Evolutionary conservation across 768 basidiomycete species (phyloP), one percentile per base, ranked within the genome.

Genomic region (Agaricus blazei): DNA sequence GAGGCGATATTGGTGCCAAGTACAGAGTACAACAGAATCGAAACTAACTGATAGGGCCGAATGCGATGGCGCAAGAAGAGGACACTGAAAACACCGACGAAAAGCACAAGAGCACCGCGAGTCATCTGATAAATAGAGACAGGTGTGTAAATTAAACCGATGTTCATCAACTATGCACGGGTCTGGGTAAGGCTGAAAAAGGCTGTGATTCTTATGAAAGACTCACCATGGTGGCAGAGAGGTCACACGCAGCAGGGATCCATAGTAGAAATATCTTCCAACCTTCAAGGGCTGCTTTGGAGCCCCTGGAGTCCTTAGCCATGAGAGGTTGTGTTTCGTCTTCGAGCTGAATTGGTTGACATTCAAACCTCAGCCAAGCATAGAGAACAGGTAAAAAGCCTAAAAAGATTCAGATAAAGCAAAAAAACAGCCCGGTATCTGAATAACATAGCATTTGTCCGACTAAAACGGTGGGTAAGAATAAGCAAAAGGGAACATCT

Each of bases 51-150:
- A 69, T 95, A 95, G 52, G 90, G 75, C 83, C 85, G 90, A 44
- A 96, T 82, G 58, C 79, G 81, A 60, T 95, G 85, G 48, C 79
- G 81, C 56, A 99, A 84, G 78, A 98, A 98, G 54, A 94, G 67
- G 64, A 98, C 94, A 49, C 88, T 90, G 62, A 98, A 82, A 53
- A 90, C 65, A 45, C 93, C 96, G 57, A 98, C 96, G 71, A 94
- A 98, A 52, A 96, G 80, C 47, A 97, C 93, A 54, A 97, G 84
- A 42, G 93, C 88, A 49, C 95, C 94, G 56, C 89, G 85, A 58
- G 87, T 92, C 94, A 97, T 96, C 70, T 97, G 96, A 75, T 92
- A 98, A 63, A 98, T 93, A 42, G 91, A 94, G 52, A 99, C 97
- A 28, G 96, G 96, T 1, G 94, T 95, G 70, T 95, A 93, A 37